phyloP scores from a whole-genome alignment of 2,329 filamentous ascomycete genomes.

The Penicillium sp. region DNA sequence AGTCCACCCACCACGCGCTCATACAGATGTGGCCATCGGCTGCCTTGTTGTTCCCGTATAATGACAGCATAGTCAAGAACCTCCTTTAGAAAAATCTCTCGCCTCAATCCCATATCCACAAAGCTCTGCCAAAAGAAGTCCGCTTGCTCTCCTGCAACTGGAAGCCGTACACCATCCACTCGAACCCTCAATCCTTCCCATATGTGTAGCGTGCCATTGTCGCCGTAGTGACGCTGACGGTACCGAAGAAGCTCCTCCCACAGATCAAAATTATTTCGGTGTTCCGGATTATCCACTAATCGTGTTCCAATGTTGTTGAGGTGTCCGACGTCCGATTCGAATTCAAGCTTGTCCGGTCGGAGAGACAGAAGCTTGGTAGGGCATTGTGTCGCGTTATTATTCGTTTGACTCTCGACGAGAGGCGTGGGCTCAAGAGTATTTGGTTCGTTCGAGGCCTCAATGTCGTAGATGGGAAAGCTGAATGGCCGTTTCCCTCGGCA shows the following conservation, averaged over 20 bases:
- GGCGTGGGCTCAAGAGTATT: not conserved
- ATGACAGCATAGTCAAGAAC: conserved; percentile 41
- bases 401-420: not conserved
- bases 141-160: conserved; percentile 37
- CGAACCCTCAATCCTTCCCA: conserved; percentile 42
- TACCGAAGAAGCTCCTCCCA: conserved; percentile 49
- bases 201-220: conserved; percentile 43
- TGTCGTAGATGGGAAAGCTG: conserved; percentile 32
- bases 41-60: conserved; percentile 42
- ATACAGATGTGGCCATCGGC: conserved; percentile 39
- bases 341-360: conserved; percentile 39
- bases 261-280: conserved; percentile 40
- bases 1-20: conserved; percentile 40
- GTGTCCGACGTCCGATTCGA: conserved; percentile 45
- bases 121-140: conserved; percentile 46
- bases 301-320: conserved; percentile 36
- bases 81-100: conserved; percentile 35
- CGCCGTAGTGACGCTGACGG: conserved; percentile 45
- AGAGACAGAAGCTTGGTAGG: conserved; percentile 24
- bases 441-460: conserved; percentile 21
- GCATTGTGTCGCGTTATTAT: conserved; percentile 1
- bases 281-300: conserved; percentile 38
- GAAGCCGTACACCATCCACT: conserved; percentile 33
- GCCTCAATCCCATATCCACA: conserved; percentile 37
- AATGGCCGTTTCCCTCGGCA: conserved; percentile 13